Evolutionary conservation across 2,329 filamentous ascomycete genomes (phyloP), one percentile per base, ranked within the genome.

Genomic region (Sclerotiophoma versabilis): DNA sequence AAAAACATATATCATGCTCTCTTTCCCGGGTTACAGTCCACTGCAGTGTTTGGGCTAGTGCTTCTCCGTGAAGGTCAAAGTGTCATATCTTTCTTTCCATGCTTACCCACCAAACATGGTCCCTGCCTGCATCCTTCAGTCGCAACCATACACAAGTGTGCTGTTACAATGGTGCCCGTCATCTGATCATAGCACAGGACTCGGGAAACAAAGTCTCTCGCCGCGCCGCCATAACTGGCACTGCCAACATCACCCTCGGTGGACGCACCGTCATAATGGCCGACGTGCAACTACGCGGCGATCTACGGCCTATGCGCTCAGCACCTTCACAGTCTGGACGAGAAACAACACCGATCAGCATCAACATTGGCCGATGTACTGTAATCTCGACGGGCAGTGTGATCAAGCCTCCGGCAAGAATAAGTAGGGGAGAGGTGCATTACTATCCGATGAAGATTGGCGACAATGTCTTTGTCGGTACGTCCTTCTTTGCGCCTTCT

Each of bases 201-300:
- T 96, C 93, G 2, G 95, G 95, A 64, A 99, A 99, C 84, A 98
- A 98, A 80, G 95, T 99, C 69, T 93, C 93, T 32, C 91, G 95
- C 63, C 92, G 92, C 65, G 91, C 92, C 58, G 88, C 89, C 72
- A 91, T 99, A 65, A 90, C 96, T 70, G 95, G 95, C 68, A 97
- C 93, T 19, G 92, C 96, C 66, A 96, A 98, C 78, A 98, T 99
- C 77, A 96, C 96, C 77, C 89, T 99, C 2, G 95, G 92, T 65
- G 95, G 95, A 60, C 96, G 76, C 77, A 96, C 93, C 0, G 92
- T 98, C 59, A 96, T 99, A 71, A 92, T 96, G 82, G 89, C 92
- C 59, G 93, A 96, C 71, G 93, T 92, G 66, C 92, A 95, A 76
- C 92, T 99, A 71, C 89, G 95, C 41, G 95, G 93, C 37, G 95